These are phyloP conservation scores for Erysimum pusillum DNA, from an alignment of 441 rosid genomes.

Conservation along the genomic window DNA sequence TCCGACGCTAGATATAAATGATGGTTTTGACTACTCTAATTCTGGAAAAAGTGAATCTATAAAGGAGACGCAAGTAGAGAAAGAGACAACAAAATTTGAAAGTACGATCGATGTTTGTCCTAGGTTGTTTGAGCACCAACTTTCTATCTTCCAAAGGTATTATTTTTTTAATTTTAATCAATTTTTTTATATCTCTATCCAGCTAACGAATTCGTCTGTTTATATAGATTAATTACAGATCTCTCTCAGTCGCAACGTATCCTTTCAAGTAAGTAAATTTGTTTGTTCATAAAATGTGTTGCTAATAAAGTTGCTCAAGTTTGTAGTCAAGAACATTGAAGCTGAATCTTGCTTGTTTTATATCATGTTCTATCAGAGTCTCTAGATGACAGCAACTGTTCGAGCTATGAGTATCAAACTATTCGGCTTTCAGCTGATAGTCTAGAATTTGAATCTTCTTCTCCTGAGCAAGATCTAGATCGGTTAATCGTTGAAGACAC, in stretches of 20 bases:
- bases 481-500: conserved; percentile 41
- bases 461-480: conserved; percentile 26
- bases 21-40: conserved; percentile 17
- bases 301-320: too few species aligned
- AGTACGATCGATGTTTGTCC: too few species aligned
- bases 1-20: conserved; percentile 48
- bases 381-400: too few species aligned
- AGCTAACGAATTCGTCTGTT: too few species aligned
- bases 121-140: too few species aligned
- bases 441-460: too few species aligned
- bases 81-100: neutral
- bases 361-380: neutral
- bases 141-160: too few species aligned
- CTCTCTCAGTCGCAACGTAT: conserved; percentile 38
- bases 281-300: conserved; percentile 2
- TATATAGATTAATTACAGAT: neutral
- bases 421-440: too few species aligned
- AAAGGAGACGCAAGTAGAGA: conserved; percentile 25
- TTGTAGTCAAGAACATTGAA: neutral
- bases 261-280: conserved; percentile 56
- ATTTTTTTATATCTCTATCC: too few species aligned
- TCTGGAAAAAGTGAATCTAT: conserved; percentile 22
- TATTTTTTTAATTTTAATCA: too few species aligned
- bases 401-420: too few species aligned
- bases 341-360: conserved; percentile 5